Percentiles rank a stretch among this genome's conserved stretches.
These are phyloP conservation scores for Coffea canephora DNA, from an alignment of 257 asterid species.

Conservation along the genomic window DNA sequence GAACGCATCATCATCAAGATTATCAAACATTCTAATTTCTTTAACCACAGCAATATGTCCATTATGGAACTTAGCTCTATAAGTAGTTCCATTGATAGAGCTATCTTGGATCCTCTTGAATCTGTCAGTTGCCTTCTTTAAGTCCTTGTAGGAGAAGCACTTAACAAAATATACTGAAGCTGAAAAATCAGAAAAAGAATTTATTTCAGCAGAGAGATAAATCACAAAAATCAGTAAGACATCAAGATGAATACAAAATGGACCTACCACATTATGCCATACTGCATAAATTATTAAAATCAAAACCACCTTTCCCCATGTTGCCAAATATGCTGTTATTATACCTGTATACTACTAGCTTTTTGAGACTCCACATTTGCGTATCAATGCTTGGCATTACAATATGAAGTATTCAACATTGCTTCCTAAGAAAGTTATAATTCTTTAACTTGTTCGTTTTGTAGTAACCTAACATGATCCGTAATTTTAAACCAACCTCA, in stretches of 20 bases:
- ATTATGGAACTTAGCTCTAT: constrained; percentile 65
- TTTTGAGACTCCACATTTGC: background rate
- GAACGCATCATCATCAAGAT: constrained; percentile 50
- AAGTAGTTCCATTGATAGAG: constrained; percentile 46
- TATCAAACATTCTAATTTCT: constrained; percentile 45
- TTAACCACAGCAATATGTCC: constrained; percentile 57
- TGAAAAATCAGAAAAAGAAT: constrained; percentile 14
- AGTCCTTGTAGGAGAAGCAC: constrained; percentile 64
- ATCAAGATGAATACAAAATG: background rate
- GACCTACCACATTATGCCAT: background rate
- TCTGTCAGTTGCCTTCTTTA: constrained; percentile 89
- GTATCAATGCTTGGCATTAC: background rate
- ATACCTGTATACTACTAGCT: too few species aligned
- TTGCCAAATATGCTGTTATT: background rate
- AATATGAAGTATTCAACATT: background rate
- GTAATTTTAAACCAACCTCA: background rate
- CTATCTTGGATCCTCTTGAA: constrained; percentile 48
- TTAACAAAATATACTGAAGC: constrained; percentile 56
- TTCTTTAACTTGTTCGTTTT: background rate
- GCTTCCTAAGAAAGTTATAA: background rate
- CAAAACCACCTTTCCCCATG: background rate
- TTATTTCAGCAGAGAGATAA: background rate
- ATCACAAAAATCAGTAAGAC: background rate
- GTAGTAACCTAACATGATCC: background rate
- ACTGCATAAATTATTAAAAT: background rate